Base-by-base conservation (phyloP, 2,329 filamentous ascomycete species). In the Pseudopithomyces chartarum region DNA sequence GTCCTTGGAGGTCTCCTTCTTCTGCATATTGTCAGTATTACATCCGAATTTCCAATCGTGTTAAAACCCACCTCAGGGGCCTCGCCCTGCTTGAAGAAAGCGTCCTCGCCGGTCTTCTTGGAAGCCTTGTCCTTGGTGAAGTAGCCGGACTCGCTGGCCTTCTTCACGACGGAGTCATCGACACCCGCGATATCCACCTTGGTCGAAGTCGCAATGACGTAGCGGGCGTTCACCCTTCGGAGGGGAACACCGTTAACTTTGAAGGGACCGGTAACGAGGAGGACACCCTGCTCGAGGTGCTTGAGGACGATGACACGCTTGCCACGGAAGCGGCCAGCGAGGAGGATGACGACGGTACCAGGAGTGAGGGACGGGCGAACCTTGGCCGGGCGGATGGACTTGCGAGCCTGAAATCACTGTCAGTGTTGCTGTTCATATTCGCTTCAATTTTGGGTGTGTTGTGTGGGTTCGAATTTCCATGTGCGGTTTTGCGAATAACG, bases 201-300 rank as follows among this genome's bases (percentile, higher is more conserved):
- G 79, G 89, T 88, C 75, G 89, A 92, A 76, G 91, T 96, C 78
- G 91, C 91, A 80, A 96, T 96, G 79, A 96, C 91, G 83, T 95
- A 96, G 82, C 91, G 89, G 79, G 91, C 85, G 85, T 96, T 96
- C 80, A 96, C 91, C 81, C 85, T 88, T 84, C 95, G 90, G 78
- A 99, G 90, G 73, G 95, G 95, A 69, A 99, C 95, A 82, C 95
- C 95, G 86, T 99, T 99, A 85, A 99, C 90, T 90, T 98, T 99
- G 91, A 98, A 99, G 80, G 95, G 95, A 76, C 95, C 95, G 79
- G 95, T 99, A 76, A 99, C 92, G 80, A 99, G 92, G 81, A 99
- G 92, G 70, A 97, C 92, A 84, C 95, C 95, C 85, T 97, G 92
- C 79, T 91, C 86, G 78, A 99, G 93, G 82, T 90, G 87, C 89